These are phyloP conservation scores for Ophiocordyceps polyrhachis-furcata DNA, from an alignment of 2,329 filamentous ascomycete genomes.

Conservation along the genomic window DNA sequence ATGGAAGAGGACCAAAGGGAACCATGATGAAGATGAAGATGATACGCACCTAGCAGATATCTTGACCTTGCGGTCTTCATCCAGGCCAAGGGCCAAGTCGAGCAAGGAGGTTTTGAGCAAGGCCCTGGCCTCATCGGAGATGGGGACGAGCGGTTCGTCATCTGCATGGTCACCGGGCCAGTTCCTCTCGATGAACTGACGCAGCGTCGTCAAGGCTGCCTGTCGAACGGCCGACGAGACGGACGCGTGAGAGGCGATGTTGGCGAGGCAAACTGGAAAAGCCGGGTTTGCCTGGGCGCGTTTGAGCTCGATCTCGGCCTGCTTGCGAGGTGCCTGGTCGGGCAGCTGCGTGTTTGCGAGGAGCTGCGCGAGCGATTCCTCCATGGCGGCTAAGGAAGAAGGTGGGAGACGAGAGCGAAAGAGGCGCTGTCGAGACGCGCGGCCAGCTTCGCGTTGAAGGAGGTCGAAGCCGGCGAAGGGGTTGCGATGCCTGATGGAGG, in stretches of 20 bases:
- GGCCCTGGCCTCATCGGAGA: constrained; percentile 55
- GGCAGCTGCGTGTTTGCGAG: constrained; percentile 72
- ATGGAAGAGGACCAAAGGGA: neutral
- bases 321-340: constrained; percentile 58
- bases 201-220: constrained; percentile 60
- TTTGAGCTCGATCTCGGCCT: constrained; percentile 69
- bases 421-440: neutral
- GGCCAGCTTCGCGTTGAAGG: neutral
- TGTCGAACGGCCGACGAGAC: constrained; percentile 63
- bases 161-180: constrained; percentile 68
- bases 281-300: constrained; percentile 48
- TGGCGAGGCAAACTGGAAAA: constrained; percentile 63
- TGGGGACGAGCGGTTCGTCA: constrained; percentile 39
- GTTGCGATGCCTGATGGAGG: neutral
- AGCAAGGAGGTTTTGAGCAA: constrained; percentile 58
- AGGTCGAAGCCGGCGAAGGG: neutral
- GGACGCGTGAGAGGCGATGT: constrained; percentile 60
- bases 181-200: constrained; percentile 65
- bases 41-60: constrained; percentile 63
- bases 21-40: neutral
- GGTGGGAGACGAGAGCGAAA: neutral
- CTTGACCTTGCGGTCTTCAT: constrained; percentile 72
- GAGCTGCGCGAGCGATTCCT: constrained; percentile 78
- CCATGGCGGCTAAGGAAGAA: constrained; percentile 38
- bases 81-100: constrained; percentile 53